Percentiles rank a stretch among this genome's conserved stretches.
Evolutionary conservation across 2,329 filamentous ascomycete genomes (phyloP).

Genomic region (Cercospora sesami): DNA sequence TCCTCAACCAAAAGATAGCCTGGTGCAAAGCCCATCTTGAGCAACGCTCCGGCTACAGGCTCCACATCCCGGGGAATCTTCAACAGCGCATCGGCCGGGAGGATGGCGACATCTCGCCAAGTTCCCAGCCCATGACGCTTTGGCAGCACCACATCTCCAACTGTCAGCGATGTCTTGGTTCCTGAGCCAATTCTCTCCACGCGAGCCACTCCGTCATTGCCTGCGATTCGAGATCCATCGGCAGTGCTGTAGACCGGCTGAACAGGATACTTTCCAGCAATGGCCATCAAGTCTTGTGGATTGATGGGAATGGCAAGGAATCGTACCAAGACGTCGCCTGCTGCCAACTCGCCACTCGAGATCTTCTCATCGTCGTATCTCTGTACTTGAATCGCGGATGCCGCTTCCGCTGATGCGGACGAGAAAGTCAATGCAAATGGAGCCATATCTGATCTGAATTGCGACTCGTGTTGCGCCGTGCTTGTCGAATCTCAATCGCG

Average conservation of each 20-base stretch:
- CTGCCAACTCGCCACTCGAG: not conserved
- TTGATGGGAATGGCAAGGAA: not conserved
- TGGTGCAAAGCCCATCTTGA: slow-evolving; percentile 7
- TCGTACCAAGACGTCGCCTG: not conserved
- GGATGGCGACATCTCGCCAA: not conserved
- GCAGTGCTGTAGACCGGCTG: not conserved
- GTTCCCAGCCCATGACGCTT: not conserved
- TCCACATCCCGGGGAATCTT: not conserved
- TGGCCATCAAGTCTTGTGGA: not conserved
- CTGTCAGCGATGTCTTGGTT: not conserved
- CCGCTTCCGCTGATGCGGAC: not conserved
- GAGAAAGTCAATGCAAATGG: not conserved
- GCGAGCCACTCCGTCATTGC: not conserved
- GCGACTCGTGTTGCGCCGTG: not conserved
- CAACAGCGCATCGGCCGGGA: not conserved
- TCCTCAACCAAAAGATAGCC: not conserved
- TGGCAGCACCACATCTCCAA: not conserved
- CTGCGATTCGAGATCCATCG: not conserved
- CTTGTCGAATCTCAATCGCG: not conserved
- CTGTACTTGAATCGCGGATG: not conserved
- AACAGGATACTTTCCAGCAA: not conserved
- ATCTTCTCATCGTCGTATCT: not conserved
- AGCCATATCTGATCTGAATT: not conserved
- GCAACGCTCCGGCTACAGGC: not conserved
- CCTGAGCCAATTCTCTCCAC: not conserved